These are phyloP conservation scores for Arthromyces matolae DNA, from an alignment of 768 basidiomycete genomes.

Conservation along the genomic window DNA sequence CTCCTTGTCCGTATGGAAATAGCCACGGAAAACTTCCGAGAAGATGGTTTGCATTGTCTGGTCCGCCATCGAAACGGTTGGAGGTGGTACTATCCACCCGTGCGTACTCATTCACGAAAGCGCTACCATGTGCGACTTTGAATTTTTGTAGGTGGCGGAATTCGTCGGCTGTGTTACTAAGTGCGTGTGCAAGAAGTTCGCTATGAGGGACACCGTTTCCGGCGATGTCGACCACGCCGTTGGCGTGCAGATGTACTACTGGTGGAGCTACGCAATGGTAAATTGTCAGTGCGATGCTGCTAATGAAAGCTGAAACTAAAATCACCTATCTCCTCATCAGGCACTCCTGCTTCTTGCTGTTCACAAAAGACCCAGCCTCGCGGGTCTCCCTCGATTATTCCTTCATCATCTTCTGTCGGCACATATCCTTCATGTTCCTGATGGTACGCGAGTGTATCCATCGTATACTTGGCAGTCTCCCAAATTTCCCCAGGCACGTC, in stretches of 20 bases:
- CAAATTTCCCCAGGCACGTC: conserved; percentile 30
- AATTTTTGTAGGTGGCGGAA: neutral
- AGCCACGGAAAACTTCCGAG: conserved; percentile 10
- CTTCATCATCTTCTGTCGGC: no score
- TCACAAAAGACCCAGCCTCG: no score
- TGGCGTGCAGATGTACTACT: neutral
- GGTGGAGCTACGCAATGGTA: neutral
- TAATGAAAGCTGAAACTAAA: no score
- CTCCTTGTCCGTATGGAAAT: conserved; percentile 17
- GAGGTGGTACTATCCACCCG: neutral
- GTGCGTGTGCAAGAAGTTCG: conserved; percentile 1
- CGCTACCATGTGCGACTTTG: no score
- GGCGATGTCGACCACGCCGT: neutral
- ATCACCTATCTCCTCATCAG: no score
- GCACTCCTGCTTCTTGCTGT: no score
- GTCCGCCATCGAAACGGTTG: neutral
- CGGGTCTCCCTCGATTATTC: no score
- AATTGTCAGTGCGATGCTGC: no score
- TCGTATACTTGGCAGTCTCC: conserved; percentile 14
- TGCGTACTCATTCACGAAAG: conserved; percentile 7
- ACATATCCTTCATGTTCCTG: conserved; percentile 30
- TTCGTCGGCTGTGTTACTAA: neutral
- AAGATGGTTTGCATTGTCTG: conserved; percentile 7
- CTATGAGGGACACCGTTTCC: neutral
- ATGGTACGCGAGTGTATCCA: conserved; percentile 14